phyloP scores from a whole-genome alignment of 345 rosid species.

The Eucalyptus cloeziana region DNA sequence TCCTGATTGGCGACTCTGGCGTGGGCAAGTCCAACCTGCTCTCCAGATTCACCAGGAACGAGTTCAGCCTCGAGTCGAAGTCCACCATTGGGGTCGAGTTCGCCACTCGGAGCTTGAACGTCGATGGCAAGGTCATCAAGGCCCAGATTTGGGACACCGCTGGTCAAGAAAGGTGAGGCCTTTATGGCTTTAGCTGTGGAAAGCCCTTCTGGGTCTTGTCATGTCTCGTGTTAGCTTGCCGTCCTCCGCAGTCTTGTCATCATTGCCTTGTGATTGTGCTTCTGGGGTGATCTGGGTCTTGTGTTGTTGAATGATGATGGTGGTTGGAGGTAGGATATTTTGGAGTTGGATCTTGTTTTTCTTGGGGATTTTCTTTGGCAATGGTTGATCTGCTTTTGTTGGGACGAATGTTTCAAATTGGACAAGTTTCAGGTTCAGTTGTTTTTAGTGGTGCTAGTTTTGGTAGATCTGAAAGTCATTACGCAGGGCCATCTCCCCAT shows the following conservation, averaged over 20 bases:
- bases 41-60: conserved; percentile 85
- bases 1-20: conserved; percentile 87
- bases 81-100: conserved; percentile 94
- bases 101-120: conserved; percentile 89
- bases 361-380: not conserved
- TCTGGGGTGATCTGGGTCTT: not conserved
- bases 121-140: conserved; percentile 75
- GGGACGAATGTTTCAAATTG: not conserved
- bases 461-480: not conserved
- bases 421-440: not conserved
- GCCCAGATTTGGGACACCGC: conserved; percentile 99
- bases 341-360: not conserved
- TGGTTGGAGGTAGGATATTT: not conserved
- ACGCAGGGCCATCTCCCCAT: not conserved
- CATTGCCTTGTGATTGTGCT: not conserved
- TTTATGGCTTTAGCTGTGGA: not conserved
- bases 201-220: not conserved
- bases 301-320: not conserved
- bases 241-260: not conserved
- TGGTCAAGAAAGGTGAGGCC: conserved; percentile 73
- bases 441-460: not conserved
- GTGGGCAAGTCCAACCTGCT: conserved; percentile 93
- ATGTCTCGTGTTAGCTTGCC: no score
- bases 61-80: conserved; percentile 89
- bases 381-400: not conserved